phyloP scores from a whole-genome alignment of 352 stramenopile species.

The Globisporangium rhizosaccharum region DNA sequence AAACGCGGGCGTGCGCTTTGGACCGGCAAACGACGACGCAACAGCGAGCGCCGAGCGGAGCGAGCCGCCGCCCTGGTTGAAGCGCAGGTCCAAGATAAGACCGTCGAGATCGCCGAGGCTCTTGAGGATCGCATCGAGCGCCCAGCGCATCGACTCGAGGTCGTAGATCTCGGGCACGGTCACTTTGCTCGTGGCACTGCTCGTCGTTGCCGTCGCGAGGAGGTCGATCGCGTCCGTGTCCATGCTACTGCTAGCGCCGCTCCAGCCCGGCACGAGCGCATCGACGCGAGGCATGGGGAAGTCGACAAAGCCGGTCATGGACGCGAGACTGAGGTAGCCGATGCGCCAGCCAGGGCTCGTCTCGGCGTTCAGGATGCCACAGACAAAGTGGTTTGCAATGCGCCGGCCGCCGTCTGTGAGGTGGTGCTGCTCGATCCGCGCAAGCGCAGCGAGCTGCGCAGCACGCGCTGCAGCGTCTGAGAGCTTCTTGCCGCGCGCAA shows the following conservation, averaged over 20 bases:
- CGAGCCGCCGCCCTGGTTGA: constrained; percentile 69
- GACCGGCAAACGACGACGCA: constrained; percentile 66
- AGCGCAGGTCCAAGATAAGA: constrained; percentile 71
- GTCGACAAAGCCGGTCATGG: constrained; percentile 80
- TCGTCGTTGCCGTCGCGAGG: constrained; percentile 3
- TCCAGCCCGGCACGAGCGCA: constrained; percentile 50
- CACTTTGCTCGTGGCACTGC: constrained; percentile 7
- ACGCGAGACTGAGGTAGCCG: constrained; percentile 62
- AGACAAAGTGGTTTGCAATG: constrained; percentile 67
- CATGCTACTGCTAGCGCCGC: background rate
- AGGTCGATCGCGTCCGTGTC: background rate
- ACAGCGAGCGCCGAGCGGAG: constrained; percentile 54
- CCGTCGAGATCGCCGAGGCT: constrained; percentile 57
- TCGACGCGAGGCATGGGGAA: constrained; percentile 62
- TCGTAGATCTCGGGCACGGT: constrained; percentile 77
- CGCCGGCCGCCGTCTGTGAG: constrained; percentile 44
- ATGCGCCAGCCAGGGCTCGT: constrained; percentile 75
- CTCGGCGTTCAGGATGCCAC: constrained; percentile 62
- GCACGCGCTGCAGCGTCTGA: constrained; percentile 16
- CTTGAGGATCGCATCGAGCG: constrained; percentile 72
- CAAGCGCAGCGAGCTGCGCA: constrained; percentile 31
- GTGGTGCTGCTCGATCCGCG: constrained; percentile 46
- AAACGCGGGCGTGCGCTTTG: constrained; percentile 42
- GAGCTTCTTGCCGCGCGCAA: constrained; percentile 25
- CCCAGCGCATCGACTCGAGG: constrained; percentile 84